A percentile compares a stretch with the other conserved stretches of the same genome.
phyloP scores from a whole-genome alignment of 306 rosid genomes.

The Quercus alba region DNA sequence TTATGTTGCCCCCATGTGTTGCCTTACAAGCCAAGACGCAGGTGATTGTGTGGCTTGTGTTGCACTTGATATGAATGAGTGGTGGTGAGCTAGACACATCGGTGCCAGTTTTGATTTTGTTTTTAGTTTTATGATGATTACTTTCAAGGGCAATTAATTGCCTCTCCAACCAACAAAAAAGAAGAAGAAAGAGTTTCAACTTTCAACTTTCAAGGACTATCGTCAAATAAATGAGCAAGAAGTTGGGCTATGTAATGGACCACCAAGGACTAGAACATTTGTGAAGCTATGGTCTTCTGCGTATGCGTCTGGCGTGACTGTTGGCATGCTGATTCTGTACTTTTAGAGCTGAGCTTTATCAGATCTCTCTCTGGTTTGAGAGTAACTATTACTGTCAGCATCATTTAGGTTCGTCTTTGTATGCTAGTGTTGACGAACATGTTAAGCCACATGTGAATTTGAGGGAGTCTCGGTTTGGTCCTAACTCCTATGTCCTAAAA shows the following conservation, averaged over 20 bases:
- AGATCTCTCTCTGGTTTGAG: background rate
- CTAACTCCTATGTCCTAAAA: background rate
- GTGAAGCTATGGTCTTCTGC: background rate
- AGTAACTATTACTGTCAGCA: background rate
- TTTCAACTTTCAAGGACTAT: too few species aligned
- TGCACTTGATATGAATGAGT: background rate
- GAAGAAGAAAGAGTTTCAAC: background rate
- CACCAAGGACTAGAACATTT: background rate
- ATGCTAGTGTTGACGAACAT: background rate
- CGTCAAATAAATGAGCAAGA: too few species aligned
- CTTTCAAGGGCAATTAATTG: too few species aligned
- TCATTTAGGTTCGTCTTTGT: background rate
- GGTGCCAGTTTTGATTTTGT: too few species aligned
- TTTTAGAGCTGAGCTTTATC: background rate
- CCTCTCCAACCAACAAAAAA: too few species aligned
- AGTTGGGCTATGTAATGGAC: background rate
- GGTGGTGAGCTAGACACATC: too few species aligned
- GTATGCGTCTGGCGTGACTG: background rate
- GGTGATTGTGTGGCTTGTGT: background rate
- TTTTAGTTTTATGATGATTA: too few species aligned
- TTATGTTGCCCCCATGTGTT: background rate
- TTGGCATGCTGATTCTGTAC: background rate
- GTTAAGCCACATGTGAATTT: background rate
- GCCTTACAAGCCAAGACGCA: background rate
- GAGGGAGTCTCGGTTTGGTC: background rate